Evolutionary conservation across 148 eudicot species (phyloP), one percentile per base, ranked within the genome.

Genomic region (Camellia granthamiana): DNA sequence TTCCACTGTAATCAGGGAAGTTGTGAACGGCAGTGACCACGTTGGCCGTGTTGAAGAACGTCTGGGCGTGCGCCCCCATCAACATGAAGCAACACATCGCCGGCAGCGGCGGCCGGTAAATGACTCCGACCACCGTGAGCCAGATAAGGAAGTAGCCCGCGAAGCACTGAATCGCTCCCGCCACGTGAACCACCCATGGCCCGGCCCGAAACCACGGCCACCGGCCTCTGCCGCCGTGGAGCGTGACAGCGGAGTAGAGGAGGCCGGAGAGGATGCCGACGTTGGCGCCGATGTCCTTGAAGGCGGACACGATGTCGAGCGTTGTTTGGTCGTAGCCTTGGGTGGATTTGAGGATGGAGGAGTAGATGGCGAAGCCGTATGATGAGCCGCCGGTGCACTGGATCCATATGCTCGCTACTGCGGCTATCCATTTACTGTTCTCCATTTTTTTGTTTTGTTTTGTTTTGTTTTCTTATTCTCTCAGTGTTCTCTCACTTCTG

Each of bases 221-320:
- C 23, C 38, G 38, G 38, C 38, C 38, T 30, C 38, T 30, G 38
- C 68, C 38, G n/a, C 66, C 10, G 49, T 62, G 51, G 56, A 83
- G 61, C 1, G 85, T 67, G 16, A 73, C 85, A 69, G 88, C 80
- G 72, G 94, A 70, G 88, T 91, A 95, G 7, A 95, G 91, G 60
- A 95, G 70, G 69, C 97, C 98, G 76, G 98, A 92, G 43, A 95
- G 71, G 15, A 91, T 63, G 1, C 98, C 98, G 77, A 90, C 90
- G 88, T 95, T 92, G 43, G 98, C 90, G 47, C 98, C 98, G 76
- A 95, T 91, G 81, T 95, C 98, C 66, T 95, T 95, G 88, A 95
- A 95, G 69, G 93, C 97, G n/a, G 98, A 91, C 74, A 95, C 85
- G 10, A 88, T 91, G 93, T 95, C 89, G 52, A 95, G 91, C 3